Evolutionary conservation across 2,329 filamentous ascomycete species (phyloP).

Genomic region (Penicillium sp.): DNA sequence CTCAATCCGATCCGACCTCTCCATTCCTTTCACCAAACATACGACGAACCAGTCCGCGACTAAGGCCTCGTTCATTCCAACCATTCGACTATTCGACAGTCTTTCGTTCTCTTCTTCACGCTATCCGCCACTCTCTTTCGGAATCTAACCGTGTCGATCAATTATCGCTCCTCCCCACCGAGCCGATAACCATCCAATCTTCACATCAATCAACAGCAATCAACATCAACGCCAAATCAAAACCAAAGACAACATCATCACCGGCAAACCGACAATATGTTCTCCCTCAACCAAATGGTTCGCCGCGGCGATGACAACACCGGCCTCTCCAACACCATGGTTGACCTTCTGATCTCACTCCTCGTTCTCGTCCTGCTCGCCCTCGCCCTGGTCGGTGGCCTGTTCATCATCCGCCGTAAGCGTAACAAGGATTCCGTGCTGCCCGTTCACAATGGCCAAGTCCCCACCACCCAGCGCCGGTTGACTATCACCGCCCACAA

Average conservation of each 20-base stretch:
- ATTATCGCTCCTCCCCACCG: slow-evolving; percentile 8
- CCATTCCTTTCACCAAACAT: slow-evolving; percentile 21
- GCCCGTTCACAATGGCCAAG: slow-evolving; percentile 69
- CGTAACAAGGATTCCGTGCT: slow-evolving; percentile 58
- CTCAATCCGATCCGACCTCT: slow-evolving; percentile 14
- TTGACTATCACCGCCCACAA: slow-evolving; percentile 62
- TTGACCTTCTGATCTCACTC: slow-evolving; percentile 78
- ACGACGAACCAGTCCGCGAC: slow-evolving; percentile 16
- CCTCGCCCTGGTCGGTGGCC: slow-evolving; percentile 66
- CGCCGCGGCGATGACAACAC: slow-evolving; percentile 50
- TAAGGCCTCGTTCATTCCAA: slow-evolving; percentile 19
- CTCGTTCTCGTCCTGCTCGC: slow-evolving; percentile 76
- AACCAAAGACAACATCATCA: background rate
- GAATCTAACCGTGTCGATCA: slow-evolving; percentile 26
- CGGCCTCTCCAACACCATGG: slow-evolving; percentile 63
- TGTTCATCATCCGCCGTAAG: slow-evolving; percentile 74
- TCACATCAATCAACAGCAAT: slow-evolving; percentile 10
- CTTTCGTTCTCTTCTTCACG: slow-evolving; percentile 19
- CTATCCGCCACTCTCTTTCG: slow-evolving; percentile 25
- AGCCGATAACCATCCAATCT: slow-evolving; percentile 5
- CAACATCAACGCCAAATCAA: slow-evolving; percentile 11
- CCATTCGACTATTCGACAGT: slow-evolving; percentile 5
- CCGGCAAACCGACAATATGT: slow-evolving; percentile 30
- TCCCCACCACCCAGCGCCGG: slow-evolving; percentile 58
- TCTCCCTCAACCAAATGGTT: slow-evolving; percentile 52